Evolutionary conservation across 306 rosid species (phyloP), one percentile per base, ranked within the genome.

Genomic region (Castanea mollissima): DNA sequence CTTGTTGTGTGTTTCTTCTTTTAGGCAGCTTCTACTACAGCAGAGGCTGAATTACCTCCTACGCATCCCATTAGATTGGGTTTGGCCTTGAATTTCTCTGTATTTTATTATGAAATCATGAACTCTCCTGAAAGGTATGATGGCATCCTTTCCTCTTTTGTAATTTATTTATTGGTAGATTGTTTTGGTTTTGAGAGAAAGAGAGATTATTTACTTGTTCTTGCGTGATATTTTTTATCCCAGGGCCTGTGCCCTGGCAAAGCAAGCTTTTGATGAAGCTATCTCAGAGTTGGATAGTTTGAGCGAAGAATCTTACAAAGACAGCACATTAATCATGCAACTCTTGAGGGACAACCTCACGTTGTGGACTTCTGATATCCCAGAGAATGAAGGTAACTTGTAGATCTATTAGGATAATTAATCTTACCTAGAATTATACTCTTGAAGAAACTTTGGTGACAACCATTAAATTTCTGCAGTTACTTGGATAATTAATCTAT

Each of bases 211-310:
- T 67, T 67, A 12, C 20, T 19, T 75, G 74, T 81, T 75, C 25
- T 80, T 69, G 15, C 70, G 31, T 57, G 56, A 49, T 65, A 54
- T 65, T 69, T 83, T 21, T 23, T 77, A 52, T 78, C 34, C 65
- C 89, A 89, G 92, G 81, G 92, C 92, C 18, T 89, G 89, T 72
- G 84, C 85, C 83, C 91, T 89, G 35, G 93, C 92, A 65, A 89
- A 87, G 85, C 91, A 83, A 76, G 92, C 92, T 76, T 87, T 89
- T 81, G 92, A 89, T 89, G 93, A 81, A 77, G 91, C 93, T 52
- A 89, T 89, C 81, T 81, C 89, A 34, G 93, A 87, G 86, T 84
- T 89, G 84, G 93, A 89, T 73, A 85, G 79, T 73, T 78, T 86
- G 80, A 89, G 75, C 13, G 84, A 75, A 72, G 80, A 81, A 23